A percentile compares a stretch with the other conserved stretches of the same genome.
These are phyloP conservation scores for Beauveria sp. DNA, from an alignment of 2,329 filamentous ascomycete species.

Conservation along the genomic window DNA sequence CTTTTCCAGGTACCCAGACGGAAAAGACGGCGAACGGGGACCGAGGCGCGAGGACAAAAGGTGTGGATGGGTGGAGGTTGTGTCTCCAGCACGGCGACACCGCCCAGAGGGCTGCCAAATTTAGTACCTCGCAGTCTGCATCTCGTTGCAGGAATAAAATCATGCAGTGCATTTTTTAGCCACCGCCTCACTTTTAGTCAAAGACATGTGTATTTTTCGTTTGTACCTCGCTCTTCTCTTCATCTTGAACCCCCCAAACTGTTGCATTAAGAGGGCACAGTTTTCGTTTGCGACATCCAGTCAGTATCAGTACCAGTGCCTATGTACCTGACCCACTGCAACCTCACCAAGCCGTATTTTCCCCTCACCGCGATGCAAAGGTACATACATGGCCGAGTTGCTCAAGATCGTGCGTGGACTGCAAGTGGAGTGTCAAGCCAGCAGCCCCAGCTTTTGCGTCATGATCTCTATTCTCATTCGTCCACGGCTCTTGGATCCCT, in stretches of 20 bases:
- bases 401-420: background rate
- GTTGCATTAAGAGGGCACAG: background rate
- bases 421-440: background rate
- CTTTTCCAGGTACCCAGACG: no score
- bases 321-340: background rate
- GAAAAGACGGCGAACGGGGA: no score
- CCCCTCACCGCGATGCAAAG: background rate
- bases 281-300: background rate
- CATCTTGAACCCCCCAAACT: no score
- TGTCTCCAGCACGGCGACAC: background rate
- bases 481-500: background rate
- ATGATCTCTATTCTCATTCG: background rate
- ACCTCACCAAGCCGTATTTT: background rate
- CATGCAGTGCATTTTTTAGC: background rate
- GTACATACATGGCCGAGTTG: no score
- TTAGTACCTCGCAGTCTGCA: background rate
- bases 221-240: no score
- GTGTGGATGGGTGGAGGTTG: background rate
- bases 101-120: background rate
- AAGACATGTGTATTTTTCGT: background rate
- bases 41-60: no score
- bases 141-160: background rate
- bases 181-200: background rate
- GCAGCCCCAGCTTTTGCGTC: constrained; percentile 3
- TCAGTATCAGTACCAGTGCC: background rate